Evolutionary conservation across 495 filamentous ascomycete genomes (phyloP).

Genomic region (Tuber indicum): DNA sequence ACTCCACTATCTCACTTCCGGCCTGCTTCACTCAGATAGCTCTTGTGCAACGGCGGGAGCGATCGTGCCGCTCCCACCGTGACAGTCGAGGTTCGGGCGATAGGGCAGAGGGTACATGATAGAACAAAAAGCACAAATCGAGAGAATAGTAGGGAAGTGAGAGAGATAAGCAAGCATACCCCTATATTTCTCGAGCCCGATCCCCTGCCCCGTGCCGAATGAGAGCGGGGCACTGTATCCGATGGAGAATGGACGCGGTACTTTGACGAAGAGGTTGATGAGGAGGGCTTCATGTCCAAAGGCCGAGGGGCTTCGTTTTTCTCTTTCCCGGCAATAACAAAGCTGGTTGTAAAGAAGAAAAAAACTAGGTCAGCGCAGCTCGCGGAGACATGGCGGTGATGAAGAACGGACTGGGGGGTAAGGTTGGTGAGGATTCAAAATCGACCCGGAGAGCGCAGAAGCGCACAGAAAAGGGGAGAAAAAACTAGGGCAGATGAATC

Average conservation of each 20-base stretch:
- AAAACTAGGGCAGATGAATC: slow-evolving; percentile 28
- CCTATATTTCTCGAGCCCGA: slow-evolving; percentile 38
- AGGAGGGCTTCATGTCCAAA: slow-evolving; percentile 41
- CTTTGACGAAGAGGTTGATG: slow-evolving; percentile 37
- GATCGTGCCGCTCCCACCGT: background rate
- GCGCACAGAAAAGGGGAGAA: slow-evolving; percentile 17
- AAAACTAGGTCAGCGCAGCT: slow-evolving; percentile 29
- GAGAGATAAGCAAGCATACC: slow-evolving; percentile 38
- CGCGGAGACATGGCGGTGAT: slow-evolving; percentile 27
- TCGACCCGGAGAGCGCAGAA: slow-evolving; percentile 24
- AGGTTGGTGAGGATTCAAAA: slow-evolving; percentile 24
- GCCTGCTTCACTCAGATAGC: background rate
- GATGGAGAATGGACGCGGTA: slow-evolving; percentile 34
- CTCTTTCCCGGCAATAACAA: slow-evolving; percentile 23
- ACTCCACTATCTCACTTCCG: slow-evolving; percentile 19
- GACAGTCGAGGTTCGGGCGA: background rate
- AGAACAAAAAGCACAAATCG: background rate
- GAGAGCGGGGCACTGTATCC: slow-evolving; percentile 31
- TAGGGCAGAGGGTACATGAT: background rate
- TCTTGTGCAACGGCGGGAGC: background rate
- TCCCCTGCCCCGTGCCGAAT: slow-evolving; percentile 34
- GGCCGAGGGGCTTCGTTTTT: slow-evolving; percentile 16
- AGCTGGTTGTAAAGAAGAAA: slow-evolving; percentile 29
- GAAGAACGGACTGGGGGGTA: slow-evolving; percentile 12
- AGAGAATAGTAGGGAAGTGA: slow-evolving; percentile 9